Evolutionary conservation across 305 asterid species (phyloP).

Genomic region (Fraxinus floribunda): DNA sequence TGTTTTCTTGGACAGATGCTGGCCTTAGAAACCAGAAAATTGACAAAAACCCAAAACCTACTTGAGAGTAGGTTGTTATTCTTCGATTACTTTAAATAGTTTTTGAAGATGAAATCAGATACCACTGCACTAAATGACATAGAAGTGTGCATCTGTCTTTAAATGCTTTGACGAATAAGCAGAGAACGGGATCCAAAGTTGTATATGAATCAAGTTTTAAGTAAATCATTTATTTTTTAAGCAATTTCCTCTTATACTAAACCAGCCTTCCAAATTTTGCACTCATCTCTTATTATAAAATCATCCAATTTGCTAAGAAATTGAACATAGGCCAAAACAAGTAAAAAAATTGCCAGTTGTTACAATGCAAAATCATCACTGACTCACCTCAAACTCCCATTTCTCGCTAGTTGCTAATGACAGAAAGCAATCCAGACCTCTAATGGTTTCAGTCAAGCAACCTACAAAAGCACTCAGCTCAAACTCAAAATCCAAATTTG

Average conservation of each 20-base stretch:
- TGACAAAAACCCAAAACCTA: not conserved
- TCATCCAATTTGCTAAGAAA: not conserved
- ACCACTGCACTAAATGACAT: not conserved
- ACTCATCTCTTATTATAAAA: not conserved
- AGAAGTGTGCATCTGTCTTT: not conserved
- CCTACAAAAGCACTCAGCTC: not conserved
- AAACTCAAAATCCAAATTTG: not conserved
- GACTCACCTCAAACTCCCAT: constrained; percentile 20
- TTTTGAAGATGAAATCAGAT: not conserved
- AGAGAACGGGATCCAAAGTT: not conserved
- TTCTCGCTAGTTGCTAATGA: not conserved
- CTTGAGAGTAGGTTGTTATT: not conserved
- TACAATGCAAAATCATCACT: not conserved
- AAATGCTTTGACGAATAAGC: not conserved
- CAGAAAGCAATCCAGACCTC: not conserved
- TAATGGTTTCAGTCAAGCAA: not conserved
- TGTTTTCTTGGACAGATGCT: not conserved
- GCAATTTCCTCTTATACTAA: not conserved
- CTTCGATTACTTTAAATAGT: not conserved
- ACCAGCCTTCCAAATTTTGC: not conserved
- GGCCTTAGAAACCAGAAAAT: not conserved
- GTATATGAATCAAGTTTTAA: not conserved
- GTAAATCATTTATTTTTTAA: not conserved
- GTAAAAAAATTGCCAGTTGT: not conserved
- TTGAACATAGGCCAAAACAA: not conserved